phyloP scores from a whole-genome alignment of 495 filamentous ascomycete species.

The Penicillium samsonianum region DNA sequence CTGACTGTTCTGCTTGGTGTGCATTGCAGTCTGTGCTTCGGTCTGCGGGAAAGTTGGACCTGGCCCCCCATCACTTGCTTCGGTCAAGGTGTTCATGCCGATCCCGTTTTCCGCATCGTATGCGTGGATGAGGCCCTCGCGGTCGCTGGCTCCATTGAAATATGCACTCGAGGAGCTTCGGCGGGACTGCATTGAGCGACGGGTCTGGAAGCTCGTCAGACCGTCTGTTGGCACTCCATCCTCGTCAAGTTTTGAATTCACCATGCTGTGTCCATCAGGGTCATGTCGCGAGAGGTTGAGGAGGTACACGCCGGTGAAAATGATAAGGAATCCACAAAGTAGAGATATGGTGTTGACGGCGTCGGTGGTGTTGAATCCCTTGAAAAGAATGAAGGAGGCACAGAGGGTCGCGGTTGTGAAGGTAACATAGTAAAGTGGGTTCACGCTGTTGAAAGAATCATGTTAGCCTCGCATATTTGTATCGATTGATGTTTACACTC shows the following conservation, averaged over 20 bases:
- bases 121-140: conserved; percentile 77
- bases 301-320: conserved; percentile 96
- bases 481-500: conserved; percentile 34
- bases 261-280: conserved; percentile 71
- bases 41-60: conserved; percentile 41
- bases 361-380: conserved; percentile 94
- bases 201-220: conserved; percentile 82
- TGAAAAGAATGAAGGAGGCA: conserved; percentile 96
- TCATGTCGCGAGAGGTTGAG: conserved; percentile 92
- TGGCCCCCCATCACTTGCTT: conserved; percentile 65
- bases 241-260: conserved; percentile 62
- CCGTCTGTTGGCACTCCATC: conserved; percentile 89
- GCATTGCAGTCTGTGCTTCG: conserved; percentile 30
- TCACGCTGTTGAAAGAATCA: conserved; percentile 64
- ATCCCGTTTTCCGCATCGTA: conserved; percentile 74
- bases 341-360: conserved; percentile 91
- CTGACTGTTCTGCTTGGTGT: conserved; percentile 46
- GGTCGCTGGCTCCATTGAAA: conserved; percentile 55
- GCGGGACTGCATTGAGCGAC: conserved; percentile 87
- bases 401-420: conserved; percentile 94
- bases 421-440: conserved; percentile 98
- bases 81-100: conserved; percentile 67
- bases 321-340: conserved; percentile 90
- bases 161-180: conserved; percentile 65
- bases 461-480: conserved; percentile 29